A percentile compares a stretch with the other conserved stretches of the same genome.
These are phyloP conservation scores for Macaranga tanarius DNA, from an alignment of 441 rosid species.

Conservation along the genomic window DNA sequence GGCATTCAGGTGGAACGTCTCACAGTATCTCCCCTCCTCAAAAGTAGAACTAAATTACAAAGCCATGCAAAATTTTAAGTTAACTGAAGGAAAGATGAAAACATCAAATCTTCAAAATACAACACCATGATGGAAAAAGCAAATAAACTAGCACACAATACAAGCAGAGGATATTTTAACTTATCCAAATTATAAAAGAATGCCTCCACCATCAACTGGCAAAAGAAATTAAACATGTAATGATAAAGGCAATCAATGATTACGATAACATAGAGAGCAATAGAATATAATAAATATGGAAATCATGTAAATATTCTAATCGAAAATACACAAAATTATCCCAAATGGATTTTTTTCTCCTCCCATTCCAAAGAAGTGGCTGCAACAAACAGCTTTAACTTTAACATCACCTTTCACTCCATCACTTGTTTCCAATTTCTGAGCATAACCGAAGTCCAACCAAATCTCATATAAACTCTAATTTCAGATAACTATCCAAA, in stretches of 20 bases:
- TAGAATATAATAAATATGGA: not conserved
- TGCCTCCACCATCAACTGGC: not conserved
- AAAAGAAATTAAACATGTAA: not conserved
- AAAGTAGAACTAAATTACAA: constrained; percentile 55
- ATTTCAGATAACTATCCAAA: too few relatives aligned
- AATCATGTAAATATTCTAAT: not conserved
- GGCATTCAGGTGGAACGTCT: constrained; percentile 63
- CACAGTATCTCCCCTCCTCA: constrained; percentile 87
- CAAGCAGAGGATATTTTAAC: not conserved
- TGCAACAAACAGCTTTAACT: not conserved
- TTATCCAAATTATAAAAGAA: not conserved
- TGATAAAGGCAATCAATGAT: not conserved
- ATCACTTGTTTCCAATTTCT: too few relatives aligned
- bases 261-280: not conserved
- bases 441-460: not conserved
- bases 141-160: not conserved
- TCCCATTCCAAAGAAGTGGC: not conserved
- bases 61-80: constrained; percentile 15
- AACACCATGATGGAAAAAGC: not conserved
- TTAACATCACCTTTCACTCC: too few relatives aligned
- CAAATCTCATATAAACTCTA: not conserved
- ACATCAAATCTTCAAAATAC: not conserved
- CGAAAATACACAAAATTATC: not conserved
- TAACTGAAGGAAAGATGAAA: not conserved
- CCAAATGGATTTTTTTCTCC: not conserved